Base-by-base conservation (phyloP, 441 rosid genomes). In the Hura crepitans region DNA sequence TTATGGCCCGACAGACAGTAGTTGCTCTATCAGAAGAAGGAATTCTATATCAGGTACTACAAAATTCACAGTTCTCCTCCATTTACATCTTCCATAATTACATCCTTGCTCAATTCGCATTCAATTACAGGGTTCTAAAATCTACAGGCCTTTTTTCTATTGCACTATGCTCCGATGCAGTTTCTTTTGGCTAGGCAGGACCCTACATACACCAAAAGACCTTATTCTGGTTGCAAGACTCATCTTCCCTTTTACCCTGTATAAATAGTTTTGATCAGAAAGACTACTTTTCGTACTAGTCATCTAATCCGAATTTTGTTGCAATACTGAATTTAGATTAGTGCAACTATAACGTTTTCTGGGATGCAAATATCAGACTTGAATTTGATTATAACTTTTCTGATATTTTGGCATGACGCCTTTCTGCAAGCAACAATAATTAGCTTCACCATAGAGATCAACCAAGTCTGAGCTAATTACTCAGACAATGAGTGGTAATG, bases 1-100 rank as follows among this genome's bases (percentile, higher is more conserved):
- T 85, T 65, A 65, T 78, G 59, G 84, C 85, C 75, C 86, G 84
- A 73, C 93, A 86, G 77, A 88, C 84, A 33, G 85, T 88, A 74
- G 84, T 88, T 66, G 82, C 88, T 47, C 77, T 86, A 30, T 83
- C 91, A 49, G 87, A 88, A 72, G 78, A 79, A 68, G 93, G 91
- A 77, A 65, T 68, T 39, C 74, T 88, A 0, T 85, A 79, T 59
- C 91, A 86, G 93, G 93, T 85, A 84, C 68, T 15, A 51, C 31
- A 30, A 35, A 30, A 43, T 23, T 6, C 1, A 5, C 7, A 35
- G 39, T 35, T 35, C 6, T n/a, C 39, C 39, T 35, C 39, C 39
- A 35, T 35, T 35, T 35, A 8, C 37, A 33, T 33, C 37, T 33
- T n/a, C n/a, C n/a, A n/a, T n/a, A n/a, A n/a, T n/a, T n/a, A n/a